These are phyloP conservation scores for Fraxinus nigra DNA, from an alignment of 305 asterid genomes.

Conservation along the genomic window DNA sequence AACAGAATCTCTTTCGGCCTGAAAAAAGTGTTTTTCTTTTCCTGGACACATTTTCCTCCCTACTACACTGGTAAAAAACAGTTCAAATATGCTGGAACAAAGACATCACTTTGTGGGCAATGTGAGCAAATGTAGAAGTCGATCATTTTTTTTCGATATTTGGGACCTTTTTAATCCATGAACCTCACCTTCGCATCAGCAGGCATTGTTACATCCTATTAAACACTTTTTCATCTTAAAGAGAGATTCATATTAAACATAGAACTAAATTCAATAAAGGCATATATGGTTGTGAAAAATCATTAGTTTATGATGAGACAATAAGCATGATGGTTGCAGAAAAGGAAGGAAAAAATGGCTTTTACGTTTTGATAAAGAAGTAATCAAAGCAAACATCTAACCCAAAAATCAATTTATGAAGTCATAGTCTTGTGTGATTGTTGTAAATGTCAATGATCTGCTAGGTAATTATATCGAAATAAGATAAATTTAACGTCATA, in stretches of 20 bases:
- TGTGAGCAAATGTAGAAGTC: constrained; percentile 25
- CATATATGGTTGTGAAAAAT: not conserved
- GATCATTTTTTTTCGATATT: constrained; percentile 8
- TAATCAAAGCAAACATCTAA: not conserved
- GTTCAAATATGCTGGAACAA: too few species aligned
- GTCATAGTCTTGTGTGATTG: not conserved
- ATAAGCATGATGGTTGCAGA: not conserved
- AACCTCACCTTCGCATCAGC: constrained; percentile 41
- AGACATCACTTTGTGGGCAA: too few species aligned
- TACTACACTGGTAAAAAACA: too few species aligned
- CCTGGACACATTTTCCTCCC: too few species aligned
- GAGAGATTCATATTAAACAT: not conserved
- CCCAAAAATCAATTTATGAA: not conserved
- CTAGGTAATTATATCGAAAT: not conserved
- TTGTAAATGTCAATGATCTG: too few species aligned
- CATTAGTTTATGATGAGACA: not conserved
- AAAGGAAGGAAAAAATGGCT: too few species aligned
- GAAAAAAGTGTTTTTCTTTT: too few species aligned
- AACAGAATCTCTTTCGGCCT: too few species aligned
- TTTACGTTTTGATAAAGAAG: not conserved
- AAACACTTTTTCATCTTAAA: not conserved
- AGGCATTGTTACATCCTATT: constrained; percentile 46
- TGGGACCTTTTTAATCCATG: constrained; percentile 21
- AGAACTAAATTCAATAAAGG: not conserved
- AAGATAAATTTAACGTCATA: too few species aligned